Evolutionary conservation across 2,329 filamentous ascomycete species (phyloP).

Genomic region (Conoideocrella luteorostrata): DNA sequence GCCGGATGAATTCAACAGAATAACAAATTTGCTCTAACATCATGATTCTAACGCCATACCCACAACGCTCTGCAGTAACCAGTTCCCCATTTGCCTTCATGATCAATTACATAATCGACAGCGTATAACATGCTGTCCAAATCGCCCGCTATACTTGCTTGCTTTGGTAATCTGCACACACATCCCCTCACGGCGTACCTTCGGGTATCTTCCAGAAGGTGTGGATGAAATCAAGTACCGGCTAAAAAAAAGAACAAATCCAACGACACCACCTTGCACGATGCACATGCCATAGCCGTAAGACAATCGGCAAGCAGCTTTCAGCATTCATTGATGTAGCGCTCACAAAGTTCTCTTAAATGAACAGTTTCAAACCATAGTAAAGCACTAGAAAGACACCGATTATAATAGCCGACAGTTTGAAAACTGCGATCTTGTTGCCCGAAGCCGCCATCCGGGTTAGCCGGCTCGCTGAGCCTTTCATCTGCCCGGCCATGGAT

Average conservation of each 20-base stretch:
- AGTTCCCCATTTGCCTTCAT: neutral
- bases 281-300: no score
- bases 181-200: no score
- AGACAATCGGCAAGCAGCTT: no score
- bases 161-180: no score
- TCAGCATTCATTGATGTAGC: neutral
- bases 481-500: slow-evolving; percentile 73
- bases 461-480: slow-evolving; percentile 74
- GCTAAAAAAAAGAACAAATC: neutral
- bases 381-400: slow-evolving; percentile 68
- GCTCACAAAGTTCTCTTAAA: slow-evolving; percentile 34
- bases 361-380: slow-evolving; percentile 60
- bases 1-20: no score
- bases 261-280: no score
- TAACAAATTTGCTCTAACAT: neutral
- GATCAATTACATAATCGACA: neutral
- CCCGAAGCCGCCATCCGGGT: slow-evolving; percentile 87
- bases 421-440: slow-evolving; percentile 85
- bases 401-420: slow-evolving; percentile 77
- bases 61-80: neutral
- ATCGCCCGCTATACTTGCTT: no score
- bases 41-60: neutral
- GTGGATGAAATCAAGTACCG: neutral
- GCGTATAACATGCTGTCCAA: neutral
- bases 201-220: neutral